Base-by-base conservation (phyloP, 768 basidiomycete genomes). In the Mycena rebaudengoi region DNA sequence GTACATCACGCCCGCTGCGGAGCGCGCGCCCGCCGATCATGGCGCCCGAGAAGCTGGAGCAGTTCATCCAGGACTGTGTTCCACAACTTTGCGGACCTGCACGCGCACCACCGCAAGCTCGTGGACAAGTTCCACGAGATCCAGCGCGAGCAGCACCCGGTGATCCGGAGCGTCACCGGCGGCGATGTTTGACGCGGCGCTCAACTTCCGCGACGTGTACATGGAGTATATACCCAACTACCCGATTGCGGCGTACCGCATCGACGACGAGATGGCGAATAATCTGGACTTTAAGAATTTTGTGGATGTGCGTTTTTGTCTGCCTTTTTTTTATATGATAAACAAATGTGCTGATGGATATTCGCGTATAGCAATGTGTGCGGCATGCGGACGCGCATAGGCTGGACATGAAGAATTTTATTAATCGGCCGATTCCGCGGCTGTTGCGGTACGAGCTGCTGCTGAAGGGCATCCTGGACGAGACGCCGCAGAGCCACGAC, bases 151-250 rank as follows among this genome's bases (percentile, higher is more conserved):
- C 88, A 97, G 71, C 91, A 94, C 68, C 94, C 95, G 0, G 73
- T 82, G 43, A 90, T 99, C 59, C 83, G 83, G 48, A 91, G 86
- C 58, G 83, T 99, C 61, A 95, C 94, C 2, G 95, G 94, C n/a
- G 28, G 83, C 94, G 1, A 83, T 98, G 62, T 88, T 94, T 52
- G 91, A 96, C 73, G 94, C 94, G 4, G 94, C 96, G 1, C 83
- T 98, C 63, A 94, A 96, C 68, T 99, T 97, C 83, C 86, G 93
- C 7, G 91, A 94, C 49, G 90, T 91, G 14, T 99, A 99, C 76
- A 88, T 96, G 83, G 92, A 95, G 64, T 98, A 98, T 70, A 88
- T 95, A 64, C 87, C 92, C n/a, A 90, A 96, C 78, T 94, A 96
- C 76, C 96, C 97, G 1, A 92, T 94, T 48, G 96, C 96, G 0